Evolutionary conservation across 345 rosid genomes (phyloP), one percentile per base, ranked within the genome.

Genomic region (Raphanus raphanistrum): DNA sequence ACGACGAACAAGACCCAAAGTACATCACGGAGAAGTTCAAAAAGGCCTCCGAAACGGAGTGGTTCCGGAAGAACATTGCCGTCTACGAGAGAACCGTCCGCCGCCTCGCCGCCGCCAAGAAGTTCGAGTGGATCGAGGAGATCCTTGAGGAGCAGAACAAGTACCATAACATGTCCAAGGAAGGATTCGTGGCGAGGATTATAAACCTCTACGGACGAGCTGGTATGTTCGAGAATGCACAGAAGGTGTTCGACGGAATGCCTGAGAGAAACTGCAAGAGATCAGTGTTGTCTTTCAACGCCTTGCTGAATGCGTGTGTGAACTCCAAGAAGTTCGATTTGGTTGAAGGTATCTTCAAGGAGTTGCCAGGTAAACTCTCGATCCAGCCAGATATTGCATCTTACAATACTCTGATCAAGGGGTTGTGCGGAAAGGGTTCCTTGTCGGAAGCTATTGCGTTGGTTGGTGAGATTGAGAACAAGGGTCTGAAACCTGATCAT

Each of bases 1-100:
- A 85, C 75, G 81, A 64, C 11, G 97, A 92, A 65, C 89, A 87
- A n/a, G 74, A 84, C 76, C 87, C 88, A 57, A 79, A 86, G 73
- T 74, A 78, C 38, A 82, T 88, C 45, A 91, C 83, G 21, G 84
- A 88, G 72, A 86, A 87, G 72, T 92, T 92, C 87, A 92, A 90
- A 62, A 76, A 70, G 32, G 75, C 84, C 12, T 85, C 87, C 36
- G 76, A 85, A 50, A 10, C 77, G 8, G 86, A 84, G 4, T 81
- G 86, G 16, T 92, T 92, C 84, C 89, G 95, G 66, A 82, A 82
- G 32, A 85, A 82, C 21, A 63, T 50, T 5, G 57, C 57, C 57
- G 21, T 50, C 21, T 50, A 50, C 5, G 57, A 50, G 57, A n/a
- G 21, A 15, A 50, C 57, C 57, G 57, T 50, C 21, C 57, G 57